These are phyloP conservation scores for Pleurotus giganteus DNA, from an alignment of 768 basidiomycete species.

Conservation along the genomic window DNA sequence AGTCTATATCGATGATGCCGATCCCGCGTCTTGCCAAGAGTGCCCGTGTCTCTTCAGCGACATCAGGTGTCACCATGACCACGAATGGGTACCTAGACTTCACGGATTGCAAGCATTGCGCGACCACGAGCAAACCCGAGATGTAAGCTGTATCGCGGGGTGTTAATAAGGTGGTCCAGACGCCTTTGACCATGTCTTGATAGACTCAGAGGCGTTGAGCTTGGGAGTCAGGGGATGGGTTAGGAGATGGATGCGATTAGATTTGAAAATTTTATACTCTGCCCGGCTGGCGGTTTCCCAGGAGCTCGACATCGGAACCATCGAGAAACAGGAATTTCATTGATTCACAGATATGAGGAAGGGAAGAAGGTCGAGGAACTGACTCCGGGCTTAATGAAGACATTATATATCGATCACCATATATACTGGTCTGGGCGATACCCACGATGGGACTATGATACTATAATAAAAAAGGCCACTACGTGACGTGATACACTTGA, in stretches of 20 bases:
- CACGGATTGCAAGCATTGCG: constrained; percentile 51
- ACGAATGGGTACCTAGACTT: constrained; percentile 72
- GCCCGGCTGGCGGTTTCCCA: too few species aligned
- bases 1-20: constrained; percentile 53
- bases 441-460: too few species aligned
- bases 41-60: constrained; percentile 49
- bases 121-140: constrained; percentile 59
- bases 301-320: too few species aligned
- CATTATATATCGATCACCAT: too few species aligned
- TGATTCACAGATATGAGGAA: too few species aligned
- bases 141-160: constrained; percentile 47
- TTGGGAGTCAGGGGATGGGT: not conserved
- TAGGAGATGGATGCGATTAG: not conserved
- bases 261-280: too few species aligned
- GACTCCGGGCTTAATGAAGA: too few species aligned
- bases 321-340: too few species aligned
- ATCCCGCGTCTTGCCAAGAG: constrained; percentile 57
- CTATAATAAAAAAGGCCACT: too few species aligned
- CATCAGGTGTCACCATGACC: constrained; percentile 66
- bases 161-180: constrained; percentile 43
- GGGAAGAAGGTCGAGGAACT: too few species aligned
- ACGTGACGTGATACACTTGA: too few species aligned
- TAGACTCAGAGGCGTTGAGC: not conserved
- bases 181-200: constrained; percentile 26
- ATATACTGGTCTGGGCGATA: too few species aligned